Evolutionary conservation across 108 stramenopile species (phyloP).

Genomic region (Chaetoceros tenuissimus): DNA sequence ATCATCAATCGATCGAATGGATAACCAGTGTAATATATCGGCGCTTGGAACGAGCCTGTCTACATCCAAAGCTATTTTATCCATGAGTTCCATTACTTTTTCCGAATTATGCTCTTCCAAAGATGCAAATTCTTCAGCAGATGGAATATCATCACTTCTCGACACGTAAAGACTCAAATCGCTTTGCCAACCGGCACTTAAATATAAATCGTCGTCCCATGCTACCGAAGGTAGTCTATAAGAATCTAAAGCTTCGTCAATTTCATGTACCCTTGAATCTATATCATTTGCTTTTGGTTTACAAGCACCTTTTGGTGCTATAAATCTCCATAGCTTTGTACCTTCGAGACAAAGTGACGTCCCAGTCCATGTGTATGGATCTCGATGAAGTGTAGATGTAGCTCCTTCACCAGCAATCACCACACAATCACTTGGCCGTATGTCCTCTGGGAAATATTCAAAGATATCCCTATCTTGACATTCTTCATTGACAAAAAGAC

Average conservation of each 20-base stretch:
- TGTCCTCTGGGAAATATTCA: conserved; percentile 29
- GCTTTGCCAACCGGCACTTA: conserved; percentile 60
- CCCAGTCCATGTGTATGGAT: conserved; percentile 72
- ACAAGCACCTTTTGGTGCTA: conserved; percentile 12
- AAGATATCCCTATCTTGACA: conserved; percentile 33
- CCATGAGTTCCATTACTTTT: conserved; percentile 12
- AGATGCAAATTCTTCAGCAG: conserved; percentile 13
- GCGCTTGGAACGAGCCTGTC: conserved; percentile 4
- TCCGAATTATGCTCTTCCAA: conserved; percentile 12
- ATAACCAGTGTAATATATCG: conserved; percentile 3
- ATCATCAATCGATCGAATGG: conserved; percentile 3
- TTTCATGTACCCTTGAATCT: conserved; percentile 12
- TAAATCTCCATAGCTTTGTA: conserved; percentile 58
- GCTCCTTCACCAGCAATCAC: conserved; percentile 52
- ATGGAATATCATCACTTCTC: conserved; percentile 13
- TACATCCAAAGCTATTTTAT: conserved; percentile 3
- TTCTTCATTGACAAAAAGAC: not conserved
- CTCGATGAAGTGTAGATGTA: conserved; percentile 51
- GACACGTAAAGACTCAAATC: conserved; percentile 31
- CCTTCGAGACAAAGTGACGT: conserved; percentile 55
- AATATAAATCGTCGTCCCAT: conserved; percentile 24
- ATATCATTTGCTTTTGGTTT: not conserved
- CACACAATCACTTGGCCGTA: conserved; percentile 39
- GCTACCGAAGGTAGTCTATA: conserved; percentile 47
- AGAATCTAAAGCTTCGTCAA: conserved; percentile 29